Base-by-base conservation (phyloP, 2,329 filamentous ascomycete genomes). In the Colletotrichum filicis region DNA sequence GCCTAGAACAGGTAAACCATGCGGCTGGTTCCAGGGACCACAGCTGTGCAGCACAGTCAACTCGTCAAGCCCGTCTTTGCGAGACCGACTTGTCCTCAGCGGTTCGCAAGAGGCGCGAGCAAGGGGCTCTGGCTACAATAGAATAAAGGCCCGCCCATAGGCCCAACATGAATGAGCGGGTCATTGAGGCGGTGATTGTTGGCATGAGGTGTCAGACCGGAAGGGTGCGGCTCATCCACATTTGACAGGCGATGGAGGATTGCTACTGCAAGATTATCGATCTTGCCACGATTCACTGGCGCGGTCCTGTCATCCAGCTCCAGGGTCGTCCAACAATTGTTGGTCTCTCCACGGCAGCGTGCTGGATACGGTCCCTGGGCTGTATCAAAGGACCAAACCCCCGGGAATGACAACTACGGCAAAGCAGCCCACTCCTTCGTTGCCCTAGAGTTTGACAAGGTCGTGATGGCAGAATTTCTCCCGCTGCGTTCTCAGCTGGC, bases 211-310 rank as follows among this genome's bases (percentile, higher is more conserved):
- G 66, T 12, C 46, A 55, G 26, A 30, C 32, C 28, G 28, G 35
- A 24, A 61, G 55, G 66, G n/a, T 60, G 60, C 66, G 67, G 71
- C 67, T 71, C 56, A 37, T 16, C 66, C 60, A 66, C 49, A 66
- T 32, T 63, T 66, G 60, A 73, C 56, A 61, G 60, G 66, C 30
- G 28, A 68, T 58, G 66, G 46, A 42, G 65, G 30, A 30, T 68
- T 42, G 59, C 42, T 60, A 55, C 26, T 56, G 56, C 46, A 71
- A 65, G 56, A 66, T 71, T 52, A 55, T 61, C 30, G 58, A 71
- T 52, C 56, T 57, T 49, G 56, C 60, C 56, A 26, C 55, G 60
- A 61, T 66, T 73, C 19, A 68, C 42, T 66, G 61, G 55, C n/a
- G 46, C 58, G 32, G 53, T 37, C 58, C 52, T 37, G 42, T 30